Evolutionary conservation across 176 grass and related monocot species (phyloP).

Genomic region (Alloteropsis semialata): DNA sequence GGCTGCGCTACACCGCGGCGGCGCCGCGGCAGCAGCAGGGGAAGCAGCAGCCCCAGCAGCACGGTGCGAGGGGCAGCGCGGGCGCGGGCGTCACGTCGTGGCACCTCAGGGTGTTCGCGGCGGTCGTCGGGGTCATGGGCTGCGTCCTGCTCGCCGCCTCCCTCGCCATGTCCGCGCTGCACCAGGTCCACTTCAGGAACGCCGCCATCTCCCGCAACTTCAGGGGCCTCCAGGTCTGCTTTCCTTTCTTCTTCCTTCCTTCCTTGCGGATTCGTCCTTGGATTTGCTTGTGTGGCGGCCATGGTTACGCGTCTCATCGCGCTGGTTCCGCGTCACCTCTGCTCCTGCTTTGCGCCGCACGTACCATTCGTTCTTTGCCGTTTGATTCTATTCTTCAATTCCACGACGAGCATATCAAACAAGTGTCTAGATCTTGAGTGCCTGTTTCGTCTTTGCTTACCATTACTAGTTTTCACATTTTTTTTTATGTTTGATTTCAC

Average conservation of each 20-base stretch:
- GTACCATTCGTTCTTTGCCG: neutral
- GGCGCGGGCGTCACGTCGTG: constrained; percentile 38
- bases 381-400: neutral
- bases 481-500: no score
- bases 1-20: constrained; percentile 21
- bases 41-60: no score
- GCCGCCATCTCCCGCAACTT: constrained; percentile 34
- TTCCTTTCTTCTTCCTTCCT: no score
- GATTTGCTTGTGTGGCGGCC: no score
- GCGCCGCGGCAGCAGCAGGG: constrained; percentile 3
- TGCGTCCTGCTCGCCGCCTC: constrained; percentile 72
- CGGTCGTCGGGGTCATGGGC: constrained; percentile 59
- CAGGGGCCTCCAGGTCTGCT: constrained; percentile 63
- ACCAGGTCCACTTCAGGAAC: constrained; percentile 56
- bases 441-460: no score
- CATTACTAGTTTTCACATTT: neutral
- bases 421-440: no score
- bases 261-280: no score
- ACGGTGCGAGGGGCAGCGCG: neutral
- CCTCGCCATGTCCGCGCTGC: constrained; percentile 69
- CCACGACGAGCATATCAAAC: neutral
- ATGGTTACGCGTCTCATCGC: no score
- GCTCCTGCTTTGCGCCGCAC: neutral
- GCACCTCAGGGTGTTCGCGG: constrained; percentile 58
- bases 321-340: no score